Evolutionary conservation across 2,329 filamentous ascomycete species (phyloP).

Genomic region (Cercospora canescens): DNA sequence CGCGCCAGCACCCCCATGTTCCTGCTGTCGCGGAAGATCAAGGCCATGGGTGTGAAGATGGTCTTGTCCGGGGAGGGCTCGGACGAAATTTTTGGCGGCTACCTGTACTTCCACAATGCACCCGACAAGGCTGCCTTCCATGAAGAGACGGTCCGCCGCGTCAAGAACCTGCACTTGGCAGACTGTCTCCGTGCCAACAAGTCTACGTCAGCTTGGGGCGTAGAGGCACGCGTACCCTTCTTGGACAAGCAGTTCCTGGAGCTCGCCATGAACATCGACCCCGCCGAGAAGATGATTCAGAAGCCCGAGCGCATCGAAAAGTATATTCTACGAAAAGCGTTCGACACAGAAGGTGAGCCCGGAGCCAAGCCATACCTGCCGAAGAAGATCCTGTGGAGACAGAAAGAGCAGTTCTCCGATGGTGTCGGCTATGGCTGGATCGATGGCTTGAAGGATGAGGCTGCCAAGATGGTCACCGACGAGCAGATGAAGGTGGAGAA

Average conservation of each 20-base stretch:
- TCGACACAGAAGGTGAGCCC: conserved; percentile 80
- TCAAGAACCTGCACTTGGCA: conserved; percentile 95
- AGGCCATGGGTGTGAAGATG: conserved; percentile 99
- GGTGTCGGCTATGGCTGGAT: conserved; percentile 99
- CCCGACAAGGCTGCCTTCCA: conserved; percentile 92
- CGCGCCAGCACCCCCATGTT: conserved; percentile 99
- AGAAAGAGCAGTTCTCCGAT: conserved; percentile 98
- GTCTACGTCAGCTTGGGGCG: conserved; percentile 95
- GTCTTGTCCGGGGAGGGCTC: conserved; percentile 94
- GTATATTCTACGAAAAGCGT: conserved; percentile 96
- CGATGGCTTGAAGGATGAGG: conserved; percentile 92
- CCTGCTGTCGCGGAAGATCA: conserved; percentile 95
- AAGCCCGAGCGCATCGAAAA: conserved; percentile 77
- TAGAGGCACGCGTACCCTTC: conserved; percentile 97
- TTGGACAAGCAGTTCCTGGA: conserved; percentile 97
- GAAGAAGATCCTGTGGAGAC: conserved; percentile 91
- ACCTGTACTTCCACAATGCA: conserved; percentile 96
- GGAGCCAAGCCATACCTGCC: conserved; percentile 84
- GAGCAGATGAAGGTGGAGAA: conserved; percentile 71
- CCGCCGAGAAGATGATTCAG: conserved; percentile 92
- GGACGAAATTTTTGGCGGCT: conserved; percentile 97
- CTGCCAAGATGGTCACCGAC: conserved; percentile 84
- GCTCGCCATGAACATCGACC: conserved; percentile 89
- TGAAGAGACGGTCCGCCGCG: conserved; percentile 86
- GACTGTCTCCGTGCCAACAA: conserved; percentile 99